Evolutionary conservation across 2,329 filamentous ascomycete genomes (phyloP), one percentile per base, ranked within the genome.

Genomic region (Zasmidium angulare): DNA sequence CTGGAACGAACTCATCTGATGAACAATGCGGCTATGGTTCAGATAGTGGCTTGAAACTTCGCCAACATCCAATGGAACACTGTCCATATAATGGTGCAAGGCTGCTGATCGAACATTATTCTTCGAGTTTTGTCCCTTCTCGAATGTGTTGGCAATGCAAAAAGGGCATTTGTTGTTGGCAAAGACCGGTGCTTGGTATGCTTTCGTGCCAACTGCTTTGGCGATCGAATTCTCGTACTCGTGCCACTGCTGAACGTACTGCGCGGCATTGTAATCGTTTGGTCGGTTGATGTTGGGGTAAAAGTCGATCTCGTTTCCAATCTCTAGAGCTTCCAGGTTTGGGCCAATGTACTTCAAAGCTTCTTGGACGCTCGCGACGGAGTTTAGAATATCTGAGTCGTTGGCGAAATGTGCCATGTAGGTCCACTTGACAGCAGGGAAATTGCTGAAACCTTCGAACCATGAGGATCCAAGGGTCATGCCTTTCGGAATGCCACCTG

Each of bases 321-420:
- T 53, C 36, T 61, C 59, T 14, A 61, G n/a, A 24, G 55, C 55
- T 20, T 61, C 59, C 22, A 58, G 55, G 22, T 60, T 55, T 21
- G 36, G 22, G 6, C 49, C 46, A n/a, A 61, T 57, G 23, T 61
- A 47, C 48, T 58, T 55, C 40, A 61, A 50, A 46, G 56, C 56
- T 29, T 54, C 59, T n/a, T 55, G 46, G 1, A 49, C 48, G 14
- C 50, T 55, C 12, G 50, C 46, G 36, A 61, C 43, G 17, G 59
- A 57, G 26, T 61, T 61, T 19, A 46, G 22, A n/a, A 48, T 24
- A 20, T 22, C 24, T 12, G 49, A 48, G 23, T 31, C 29, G 21
- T 55, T 58, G 11, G 59, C 59, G n/a, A 61, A 48, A 21, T 61
- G 55, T 17, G 55, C 52, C 59, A 61, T 61, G 47, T 55, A 61